Evolutionary conservation across 257 asterid genomes (phyloP).

Genomic region (Ophiorrhiza pumila): DNA sequence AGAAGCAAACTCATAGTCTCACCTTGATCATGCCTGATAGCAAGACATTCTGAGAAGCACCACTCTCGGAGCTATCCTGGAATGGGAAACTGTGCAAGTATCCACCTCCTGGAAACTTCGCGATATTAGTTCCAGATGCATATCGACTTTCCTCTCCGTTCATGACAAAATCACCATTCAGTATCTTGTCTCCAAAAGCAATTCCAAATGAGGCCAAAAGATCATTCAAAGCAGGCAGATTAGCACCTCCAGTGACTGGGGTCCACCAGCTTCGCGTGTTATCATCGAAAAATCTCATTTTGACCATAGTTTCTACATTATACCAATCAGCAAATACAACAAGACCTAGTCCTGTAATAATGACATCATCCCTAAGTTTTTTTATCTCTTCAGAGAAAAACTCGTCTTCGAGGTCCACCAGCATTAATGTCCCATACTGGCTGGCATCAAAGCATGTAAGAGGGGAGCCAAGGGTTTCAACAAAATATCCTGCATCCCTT

Average conservation of each 20-base stretch:
- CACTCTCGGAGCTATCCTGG: constrained; percentile 95
- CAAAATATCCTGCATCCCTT: constrained; percentile 90
- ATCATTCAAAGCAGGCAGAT: constrained; percentile 91
- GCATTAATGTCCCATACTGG: constrained; percentile 84
- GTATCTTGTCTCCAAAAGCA: constrained; percentile 95
- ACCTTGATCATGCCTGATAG: constrained; percentile 88
- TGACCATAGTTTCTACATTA: constrained; percentile 93
- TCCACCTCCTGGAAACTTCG: constrained; percentile 89
- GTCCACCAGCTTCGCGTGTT: constrained; percentile 99
- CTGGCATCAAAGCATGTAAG: constrained; percentile 95
- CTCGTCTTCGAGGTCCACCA: constrained; percentile 98
- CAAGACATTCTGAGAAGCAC: constrained; percentile 83
- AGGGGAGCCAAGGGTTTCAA: constrained; percentile 97
- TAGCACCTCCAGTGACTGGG: constrained; percentile 96
- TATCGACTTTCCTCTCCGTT: constrained; percentile 90
- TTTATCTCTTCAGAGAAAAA: constrained; percentile 75
- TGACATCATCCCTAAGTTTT: constrained; percentile 78
- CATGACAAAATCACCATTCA: constrained; percentile 89
- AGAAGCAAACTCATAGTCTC: constrained; percentile 24
- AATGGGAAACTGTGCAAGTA: constrained; percentile 94
- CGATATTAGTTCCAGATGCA: constrained; percentile 94
- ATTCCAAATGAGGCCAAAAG: constrained; percentile 91
- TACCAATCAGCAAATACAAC: constrained; percentile 99
- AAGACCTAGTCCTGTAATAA: constrained; percentile 67
- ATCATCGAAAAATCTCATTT: constrained; percentile 96